Evolutionary conservation across 1,284 basidiomycete genomes (phyloP).

Genomic region (Tilletia horrida): DNA sequence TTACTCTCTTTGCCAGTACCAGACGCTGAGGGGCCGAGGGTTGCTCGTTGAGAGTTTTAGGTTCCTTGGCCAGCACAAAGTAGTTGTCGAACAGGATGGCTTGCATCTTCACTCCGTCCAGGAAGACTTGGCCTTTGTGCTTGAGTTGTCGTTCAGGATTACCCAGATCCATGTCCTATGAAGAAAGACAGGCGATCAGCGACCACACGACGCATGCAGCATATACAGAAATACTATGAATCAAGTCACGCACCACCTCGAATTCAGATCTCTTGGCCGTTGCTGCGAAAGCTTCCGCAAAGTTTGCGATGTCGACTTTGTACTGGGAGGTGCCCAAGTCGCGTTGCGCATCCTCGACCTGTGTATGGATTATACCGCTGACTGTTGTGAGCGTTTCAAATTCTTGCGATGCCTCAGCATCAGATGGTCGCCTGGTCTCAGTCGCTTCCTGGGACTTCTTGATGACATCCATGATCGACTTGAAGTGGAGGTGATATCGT

Average conservation of each 20-base stretch:
- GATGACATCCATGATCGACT: conserved; percentile 66
- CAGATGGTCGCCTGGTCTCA: background rate
- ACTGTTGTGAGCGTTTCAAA: conserved; percentile 39
- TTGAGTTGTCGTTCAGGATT: conserved; percentile 46
- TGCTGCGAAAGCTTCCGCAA: conserved; percentile 35
- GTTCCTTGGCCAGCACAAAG: conserved; percentile 47
- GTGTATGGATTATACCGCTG: conserved; percentile 49
- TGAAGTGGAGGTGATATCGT: conserved; percentile 80
- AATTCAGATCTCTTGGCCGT: conserved; percentile 42
- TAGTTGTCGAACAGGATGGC: conserved; percentile 53
- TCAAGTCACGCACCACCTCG: background rate
- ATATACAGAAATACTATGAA: conserved; percentile 8
- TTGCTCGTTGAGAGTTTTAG: conserved; percentile 29
- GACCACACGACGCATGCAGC: background rate
- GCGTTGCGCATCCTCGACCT: conserved; percentile 47
- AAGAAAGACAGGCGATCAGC: background rate
- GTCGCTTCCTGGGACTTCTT: conserved; percentile 54
- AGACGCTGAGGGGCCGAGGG: conserved; percentile 27
- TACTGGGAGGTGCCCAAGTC: conserved; percentile 47
- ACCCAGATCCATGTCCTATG: conserved; percentile 41
- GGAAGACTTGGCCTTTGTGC: conserved; percentile 42
- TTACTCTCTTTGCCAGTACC: conserved; percentile 41
- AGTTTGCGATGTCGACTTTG: conserved; percentile 47
- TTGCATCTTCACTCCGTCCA: conserved; percentile 51
- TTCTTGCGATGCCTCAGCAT: conserved; percentile 38